Evolutionary conservation across 2,329 filamentous ascomycete genomes (phyloP), one percentile per base, ranked within the genome.

Genomic region (Alternaria metachromatica): DNA sequence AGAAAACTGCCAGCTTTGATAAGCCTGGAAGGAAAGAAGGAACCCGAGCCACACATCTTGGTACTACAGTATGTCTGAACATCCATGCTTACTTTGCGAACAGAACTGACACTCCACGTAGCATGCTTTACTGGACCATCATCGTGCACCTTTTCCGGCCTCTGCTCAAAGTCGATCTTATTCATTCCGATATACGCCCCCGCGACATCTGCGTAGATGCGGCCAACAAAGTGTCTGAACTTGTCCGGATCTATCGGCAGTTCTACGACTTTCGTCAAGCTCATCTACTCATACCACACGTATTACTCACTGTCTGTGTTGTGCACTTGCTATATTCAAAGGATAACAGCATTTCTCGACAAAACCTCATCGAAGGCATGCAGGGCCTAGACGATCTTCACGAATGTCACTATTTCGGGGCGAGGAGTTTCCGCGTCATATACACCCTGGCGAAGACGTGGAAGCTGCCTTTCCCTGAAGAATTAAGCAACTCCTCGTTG

Each of bases 71-170:
- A 82, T 83, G 91, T 85, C n/a, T 10, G 21, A 51, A 9, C 10
- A 23, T 33, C 3, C 6, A 10, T 43, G 23, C n/a, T 13, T 20
- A 21, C 6, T 20, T 26, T 46, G 37, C 37, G 10, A 12, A 41
- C 51, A 6, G 63, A 51, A 55, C 68, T 71, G 56, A 74, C 57
- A 41, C 12, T 15, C 20, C 12, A 51, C 15, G 2, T 5, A 79
- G 76, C 76, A 90, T 92, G 89, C 88, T 91, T 66, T 91, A 91
- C 73, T 87, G 92, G 72, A 90, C 89, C 65, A 86, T 88, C 28
- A 89, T 90, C n/a, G 78, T 91, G 0, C 85, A 92, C n/a, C 85
- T 94, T 2, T 93, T 93, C 75, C 85, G 91, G 7, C 91, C 91
- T 0, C 84, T 93, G 41, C 89, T 92, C 72, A 92, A 92, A 70